Evolutionary conservation across 495 filamentous ascomycete genomes (phyloP).

Genomic region (Neurospora pannonica): DNA sequence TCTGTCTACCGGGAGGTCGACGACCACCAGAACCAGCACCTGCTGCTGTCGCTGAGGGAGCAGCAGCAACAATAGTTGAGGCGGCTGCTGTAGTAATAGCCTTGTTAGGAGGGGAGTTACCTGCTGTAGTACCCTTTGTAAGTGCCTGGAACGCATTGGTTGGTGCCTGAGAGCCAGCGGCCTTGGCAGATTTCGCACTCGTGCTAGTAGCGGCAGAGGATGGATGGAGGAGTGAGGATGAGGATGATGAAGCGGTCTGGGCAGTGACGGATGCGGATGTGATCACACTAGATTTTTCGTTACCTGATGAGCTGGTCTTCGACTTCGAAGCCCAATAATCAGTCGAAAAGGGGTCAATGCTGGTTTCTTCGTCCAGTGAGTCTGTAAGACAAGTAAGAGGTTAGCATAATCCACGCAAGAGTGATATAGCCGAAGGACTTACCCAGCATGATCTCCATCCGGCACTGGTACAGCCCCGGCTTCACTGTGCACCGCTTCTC

Average conservation of each 20-base stretch:
- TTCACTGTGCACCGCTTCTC: constrained; percentile 29
- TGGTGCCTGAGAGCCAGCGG: background rate
- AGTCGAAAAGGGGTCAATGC: constrained; percentile 78
- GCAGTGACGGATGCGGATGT: constrained; percentile 1
- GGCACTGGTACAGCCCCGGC: constrained; percentile 43
- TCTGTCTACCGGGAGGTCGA: background rate
- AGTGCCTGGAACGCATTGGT: constrained; percentile 19
- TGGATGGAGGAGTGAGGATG: background rate
- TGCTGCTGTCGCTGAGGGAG: background rate
- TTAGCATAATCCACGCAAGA: constrained; percentile 4
- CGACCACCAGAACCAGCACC: background rate
- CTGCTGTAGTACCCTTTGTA: background rate
- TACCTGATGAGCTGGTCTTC: constrained; percentile 11
- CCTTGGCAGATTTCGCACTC: background rate
- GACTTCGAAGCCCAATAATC: constrained; percentile 58
- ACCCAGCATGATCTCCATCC: constrained; percentile 67
- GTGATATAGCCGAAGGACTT: constrained; percentile 16
- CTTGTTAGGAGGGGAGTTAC: background rate
- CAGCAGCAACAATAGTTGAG: background rate
- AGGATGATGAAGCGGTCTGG: background rate
- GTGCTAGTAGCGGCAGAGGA: background rate
- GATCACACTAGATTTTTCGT: constrained; percentile 6
- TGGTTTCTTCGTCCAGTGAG: constrained; percentile 30
- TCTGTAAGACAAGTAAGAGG: constrained; percentile 14
- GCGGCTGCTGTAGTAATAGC: background rate